These are phyloP conservation scores for Melanogaster broomeanus DNA, from an alignment of 768 basidiomycete species.

Conservation along the genomic window DNA sequence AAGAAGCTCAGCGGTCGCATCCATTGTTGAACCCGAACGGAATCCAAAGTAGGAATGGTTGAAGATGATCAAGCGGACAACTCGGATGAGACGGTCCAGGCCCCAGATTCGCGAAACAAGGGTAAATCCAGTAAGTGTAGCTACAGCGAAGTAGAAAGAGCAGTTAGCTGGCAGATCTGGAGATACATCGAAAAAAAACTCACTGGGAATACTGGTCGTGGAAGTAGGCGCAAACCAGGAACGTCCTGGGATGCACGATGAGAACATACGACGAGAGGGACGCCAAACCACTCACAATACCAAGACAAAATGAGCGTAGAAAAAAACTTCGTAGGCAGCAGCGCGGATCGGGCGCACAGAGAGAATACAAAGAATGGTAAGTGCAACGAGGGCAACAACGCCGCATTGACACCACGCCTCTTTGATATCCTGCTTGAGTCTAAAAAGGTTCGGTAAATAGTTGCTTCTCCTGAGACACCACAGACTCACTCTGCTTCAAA, in stretches of 20 bases:
- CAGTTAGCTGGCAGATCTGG: slow-evolving; percentile 31
- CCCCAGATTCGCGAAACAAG: slow-evolving; percentile 54
- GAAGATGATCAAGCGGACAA: slow-evolving; percentile 40
- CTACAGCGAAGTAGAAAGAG: slow-evolving; percentile 35
- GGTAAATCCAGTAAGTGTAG: slow-evolving; percentile 42
- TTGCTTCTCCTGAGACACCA: not conserved
- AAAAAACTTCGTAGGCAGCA: slow-evolving; percentile 49
- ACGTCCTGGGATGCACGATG: slow-evolving; percentile 17
- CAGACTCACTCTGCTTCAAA: not conserved
- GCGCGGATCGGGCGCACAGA: slow-evolving; percentile 50
- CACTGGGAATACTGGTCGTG: slow-evolving; percentile 22
- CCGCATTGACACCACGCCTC: slow-evolving; percentile 26
- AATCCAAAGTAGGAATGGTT: slow-evolving; percentile 40
- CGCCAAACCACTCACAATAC: slow-evolving; percentile 30
- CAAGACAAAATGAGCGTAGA: slow-evolving; percentile 45
- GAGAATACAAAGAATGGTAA: slow-evolving; percentile 43
- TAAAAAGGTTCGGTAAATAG: not conserved
- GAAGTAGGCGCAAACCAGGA: slow-evolving; percentile 33
- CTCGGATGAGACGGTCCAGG: slow-evolving; percentile 49
- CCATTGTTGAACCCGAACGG: slow-evolving; percentile 22
- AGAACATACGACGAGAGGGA: not conserved
- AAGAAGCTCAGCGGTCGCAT: slow-evolving; percentile 42
- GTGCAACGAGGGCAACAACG: slow-evolving; percentile 35
- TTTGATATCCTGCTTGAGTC: slow-evolving; percentile 6
- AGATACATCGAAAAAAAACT: slow-evolving; percentile 5